phyloP scores from a whole-genome alignment of 2,329 filamentous ascomycete species.

The Alternaria solani region DNA sequence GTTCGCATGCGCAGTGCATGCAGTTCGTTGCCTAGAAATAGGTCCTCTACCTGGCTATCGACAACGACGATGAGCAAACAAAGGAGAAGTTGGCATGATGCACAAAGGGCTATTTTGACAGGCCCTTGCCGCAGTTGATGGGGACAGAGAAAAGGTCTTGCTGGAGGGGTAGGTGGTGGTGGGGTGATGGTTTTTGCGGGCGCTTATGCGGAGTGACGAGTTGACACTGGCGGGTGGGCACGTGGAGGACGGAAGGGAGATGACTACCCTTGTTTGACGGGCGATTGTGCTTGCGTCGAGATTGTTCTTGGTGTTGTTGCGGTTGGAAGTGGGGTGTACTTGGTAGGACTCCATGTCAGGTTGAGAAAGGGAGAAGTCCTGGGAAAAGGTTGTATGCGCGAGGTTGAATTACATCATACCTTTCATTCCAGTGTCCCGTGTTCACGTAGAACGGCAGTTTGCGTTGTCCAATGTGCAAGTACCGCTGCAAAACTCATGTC shows the following conservation, averaged over 20 bases:
- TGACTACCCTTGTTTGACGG: neutral
- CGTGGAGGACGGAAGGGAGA: neutral
- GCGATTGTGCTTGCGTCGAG: conserved; percentile 3
- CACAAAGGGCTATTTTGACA: neutral
- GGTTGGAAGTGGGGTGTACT: neutral
- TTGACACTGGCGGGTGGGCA: conserved; percentile 2
- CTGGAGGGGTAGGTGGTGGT: neutral
- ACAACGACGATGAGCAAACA: neutral
- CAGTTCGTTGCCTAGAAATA: conserved; percentile 9
- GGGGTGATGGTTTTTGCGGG: conserved; percentile 1
- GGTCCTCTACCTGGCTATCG: neutral
- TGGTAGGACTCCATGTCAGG: neutral
- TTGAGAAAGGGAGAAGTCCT: neutral
- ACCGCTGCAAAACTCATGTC: neutral
- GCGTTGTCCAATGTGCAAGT: neutral
- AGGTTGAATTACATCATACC: neutral
- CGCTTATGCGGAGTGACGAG: conserved; percentile 18
- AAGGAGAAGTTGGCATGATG: neutral
- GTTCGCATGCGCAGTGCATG: conserved; percentile 21
- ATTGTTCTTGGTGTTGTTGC: conserved; percentile 1
- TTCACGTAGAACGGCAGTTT: neutral
- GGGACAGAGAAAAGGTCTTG: neutral
- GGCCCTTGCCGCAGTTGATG: neutral
- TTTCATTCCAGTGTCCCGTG: neutral
- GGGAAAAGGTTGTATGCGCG: neutral